Evolutionary conservation across 2,329 filamentous ascomycete genomes (phyloP).

Genomic region (Pestalotiopsis sp.): DNA sequence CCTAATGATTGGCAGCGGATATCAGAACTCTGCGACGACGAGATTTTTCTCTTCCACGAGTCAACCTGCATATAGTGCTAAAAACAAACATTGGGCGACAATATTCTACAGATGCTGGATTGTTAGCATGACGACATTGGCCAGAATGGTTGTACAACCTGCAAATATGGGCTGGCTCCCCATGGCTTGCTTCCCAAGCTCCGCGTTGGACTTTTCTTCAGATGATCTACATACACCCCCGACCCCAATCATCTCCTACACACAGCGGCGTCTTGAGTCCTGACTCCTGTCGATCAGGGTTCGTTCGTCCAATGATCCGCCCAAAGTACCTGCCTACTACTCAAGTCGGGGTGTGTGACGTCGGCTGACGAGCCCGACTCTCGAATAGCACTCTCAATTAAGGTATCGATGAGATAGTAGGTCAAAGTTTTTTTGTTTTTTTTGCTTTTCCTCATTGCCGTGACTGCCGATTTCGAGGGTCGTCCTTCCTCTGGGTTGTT

Average conservation of each 20-base stretch:
- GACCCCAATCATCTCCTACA: not conserved
- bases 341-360: not conserved
- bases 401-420: not conserved
- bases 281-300: conserved; percentile 11
- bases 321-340: not conserved
- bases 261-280: not conserved
- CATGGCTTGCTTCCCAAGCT: no score
- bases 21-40: not conserved
- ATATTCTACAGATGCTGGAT: not conserved
- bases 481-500: not conserved
- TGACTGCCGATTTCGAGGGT: not conserved
- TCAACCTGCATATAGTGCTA: not conserved
- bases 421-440: not conserved
- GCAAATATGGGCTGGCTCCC: not conserved
- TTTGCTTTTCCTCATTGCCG: not conserved
- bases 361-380: not conserved
- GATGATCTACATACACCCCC: not conserved
- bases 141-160: not conserved
- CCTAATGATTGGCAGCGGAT: not conserved
- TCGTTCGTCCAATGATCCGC: not conserved
- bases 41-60: not conserved
- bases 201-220: not conserved
- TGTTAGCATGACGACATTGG: conserved; percentile 1
- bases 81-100: not conserved
- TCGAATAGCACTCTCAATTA: not conserved